A percentile compares a stretch with the other conserved stretches of the same genome.
These are phyloP conservation scores for Beauveria brongniartii DNA, from an alignment of 2,329 filamentous ascomycete species.

Conservation along the genomic window DNA sequence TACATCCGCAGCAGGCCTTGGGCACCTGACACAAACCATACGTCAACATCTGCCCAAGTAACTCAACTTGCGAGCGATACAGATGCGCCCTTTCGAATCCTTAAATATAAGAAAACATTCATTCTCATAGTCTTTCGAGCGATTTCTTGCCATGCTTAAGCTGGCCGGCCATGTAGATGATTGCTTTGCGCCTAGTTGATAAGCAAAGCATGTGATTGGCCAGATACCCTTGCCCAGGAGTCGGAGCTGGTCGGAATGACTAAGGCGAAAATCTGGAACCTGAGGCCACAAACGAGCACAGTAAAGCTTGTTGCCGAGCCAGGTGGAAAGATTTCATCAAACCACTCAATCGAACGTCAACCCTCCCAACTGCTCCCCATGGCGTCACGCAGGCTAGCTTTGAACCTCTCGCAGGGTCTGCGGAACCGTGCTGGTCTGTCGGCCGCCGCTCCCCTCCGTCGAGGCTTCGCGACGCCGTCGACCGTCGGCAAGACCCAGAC, in stretches of 20 bases:
- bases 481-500: conserved; percentile 79
- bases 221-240: conserved; percentile 19
- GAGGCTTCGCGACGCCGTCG: conserved; percentile 86
- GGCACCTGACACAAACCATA: conserved; percentile 1
- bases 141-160: background rate
- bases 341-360: conserved; percentile 45
- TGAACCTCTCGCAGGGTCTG: conserved; percentile 86
- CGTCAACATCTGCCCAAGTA: background rate
- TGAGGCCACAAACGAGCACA: conserved; percentile 37
- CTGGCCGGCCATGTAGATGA: background rate
- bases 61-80: background rate
- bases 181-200: conserved; percentile 3
- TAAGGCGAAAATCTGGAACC: conserved; percentile 29
- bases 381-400: conserved; percentile 95
- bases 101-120: background rate
- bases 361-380: conserved; percentile 54
- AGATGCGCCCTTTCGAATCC: background rate
- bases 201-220: conserved; percentile 26
- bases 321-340: conserved; percentile 44
- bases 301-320: conserved; percentile 39
- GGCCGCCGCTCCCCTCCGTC: conserved; percentile 66
- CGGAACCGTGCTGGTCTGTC: conserved; percentile 80
- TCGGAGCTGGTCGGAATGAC: conserved; percentile 37
- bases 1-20: background rate
- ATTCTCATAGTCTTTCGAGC: background rate